Evolutionary conservation across 768 basidiomycete genomes (phyloP).

Genomic region (Rhodotorula diobovata): DNA sequence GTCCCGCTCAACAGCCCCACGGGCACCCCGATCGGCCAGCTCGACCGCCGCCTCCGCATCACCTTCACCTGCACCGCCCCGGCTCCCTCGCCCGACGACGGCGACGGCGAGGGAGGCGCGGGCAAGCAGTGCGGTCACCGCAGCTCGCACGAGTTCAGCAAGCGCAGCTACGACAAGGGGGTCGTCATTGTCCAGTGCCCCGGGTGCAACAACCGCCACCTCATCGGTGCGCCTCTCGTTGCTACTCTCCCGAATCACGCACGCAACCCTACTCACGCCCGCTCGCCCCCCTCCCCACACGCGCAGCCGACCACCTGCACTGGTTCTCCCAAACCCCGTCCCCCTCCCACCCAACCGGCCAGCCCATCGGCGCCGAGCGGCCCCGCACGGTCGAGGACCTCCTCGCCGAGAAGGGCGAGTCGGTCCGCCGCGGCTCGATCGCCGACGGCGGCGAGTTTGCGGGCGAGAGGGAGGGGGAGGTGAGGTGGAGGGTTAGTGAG

Average conservation of each 20-base stretch:
- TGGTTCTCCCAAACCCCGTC: constrained; percentile 60
- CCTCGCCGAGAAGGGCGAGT: constrained; percentile 71
- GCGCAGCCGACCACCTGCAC: constrained; percentile 80
- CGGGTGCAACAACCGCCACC: constrained; percentile 77
- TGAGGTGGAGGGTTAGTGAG: constrained; percentile 49
- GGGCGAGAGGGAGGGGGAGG: constrained; percentile 44
- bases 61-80: constrained; percentile 81
- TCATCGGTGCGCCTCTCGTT: constrained; percentile 23
- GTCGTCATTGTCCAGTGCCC: constrained; percentile 91
- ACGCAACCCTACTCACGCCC: not conserved
- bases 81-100: constrained; percentile 39
- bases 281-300: constrained; percentile 53
- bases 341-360: constrained; percentile 25
- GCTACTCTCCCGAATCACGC: not conserved
- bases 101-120: constrained; percentile 29
- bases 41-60: constrained; percentile 64
- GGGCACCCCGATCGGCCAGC: constrained; percentile 43
- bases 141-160: constrained; percentile 82
- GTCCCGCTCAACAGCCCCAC: not conserved
- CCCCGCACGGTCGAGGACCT: constrained; percentile 78
- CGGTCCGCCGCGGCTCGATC: constrained; percentile 53
- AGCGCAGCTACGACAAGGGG: constrained; percentile 75
- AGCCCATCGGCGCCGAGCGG: constrained; percentile 46
- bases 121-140: constrained; percentile 61
- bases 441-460: not conserved